Conservation (phyloP, 495 filamentous ascomycete species). For the Penicillium arizonense region DNA sequence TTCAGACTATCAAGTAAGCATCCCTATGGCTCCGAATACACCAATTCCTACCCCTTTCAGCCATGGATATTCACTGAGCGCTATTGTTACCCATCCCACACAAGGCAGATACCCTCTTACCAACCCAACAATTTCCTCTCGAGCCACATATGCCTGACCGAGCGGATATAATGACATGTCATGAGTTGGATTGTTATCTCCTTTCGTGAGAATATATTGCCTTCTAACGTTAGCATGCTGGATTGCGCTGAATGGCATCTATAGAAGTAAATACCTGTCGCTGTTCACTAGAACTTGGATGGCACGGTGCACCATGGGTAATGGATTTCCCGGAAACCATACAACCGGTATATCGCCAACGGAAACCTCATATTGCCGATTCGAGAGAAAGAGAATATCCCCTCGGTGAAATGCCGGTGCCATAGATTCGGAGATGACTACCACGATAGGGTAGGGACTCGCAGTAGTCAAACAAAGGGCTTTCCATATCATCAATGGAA, state of each 20-base stretch:
- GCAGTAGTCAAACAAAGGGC: neutral
- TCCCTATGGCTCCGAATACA: too few relatives aligned
- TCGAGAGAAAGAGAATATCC: constrained; percentile 32
- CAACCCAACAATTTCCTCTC: constrained; percentile 23
- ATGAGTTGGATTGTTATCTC: constrained; percentile 26
- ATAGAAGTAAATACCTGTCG: too few relatives aligned
- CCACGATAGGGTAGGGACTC: constrained; percentile 6
- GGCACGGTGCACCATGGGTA: constrained; percentile 38
- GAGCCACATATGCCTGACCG: constrained; percentile 11
- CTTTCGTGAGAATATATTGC: constrained; percentile 26
- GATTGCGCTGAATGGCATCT: too few relatives aligned
- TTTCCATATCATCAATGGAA: constrained; percentile 9
- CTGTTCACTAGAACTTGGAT: constrained; percentile 10
- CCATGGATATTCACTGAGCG: too few relatives aligned
- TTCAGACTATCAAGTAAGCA: too few relatives aligned
- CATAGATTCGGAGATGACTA: constrained; percentile 21
- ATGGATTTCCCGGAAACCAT: constrained; percentile 26
- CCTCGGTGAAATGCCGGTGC: constrained; percentile 35
- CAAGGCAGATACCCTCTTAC: constrained; percentile 23
- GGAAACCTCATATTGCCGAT: constrained; percentile 11
- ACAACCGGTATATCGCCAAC: constrained; percentile 32
- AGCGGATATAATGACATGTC: constrained; percentile 23
- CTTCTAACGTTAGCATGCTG: constrained; percentile 2
- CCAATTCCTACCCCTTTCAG: too few relatives aligned
- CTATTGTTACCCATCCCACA: constrained; percentile 5